Evolutionary conservation across 495 filamentous ascomycete species (phyloP).

Genomic region (Podospora pseudoanserina): DNA sequence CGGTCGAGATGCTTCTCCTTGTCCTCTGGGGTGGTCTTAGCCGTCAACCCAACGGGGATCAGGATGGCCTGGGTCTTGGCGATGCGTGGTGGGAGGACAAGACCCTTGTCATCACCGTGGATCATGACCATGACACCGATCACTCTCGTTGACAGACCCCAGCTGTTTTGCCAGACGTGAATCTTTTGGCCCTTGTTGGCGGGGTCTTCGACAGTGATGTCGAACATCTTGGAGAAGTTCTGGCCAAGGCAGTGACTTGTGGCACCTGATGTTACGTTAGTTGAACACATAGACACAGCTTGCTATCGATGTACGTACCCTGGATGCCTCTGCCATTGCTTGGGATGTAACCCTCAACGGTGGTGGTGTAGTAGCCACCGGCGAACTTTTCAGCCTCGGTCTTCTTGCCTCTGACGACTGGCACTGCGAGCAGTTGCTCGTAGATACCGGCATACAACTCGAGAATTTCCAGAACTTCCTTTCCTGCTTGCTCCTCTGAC

Average conservation of each 20-base stretch:
- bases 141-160: constrained; percentile 92
- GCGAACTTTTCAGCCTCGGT: constrained; percentile 96
- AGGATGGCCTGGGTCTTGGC: constrained; percentile 81
- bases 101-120: constrained; percentile 89
- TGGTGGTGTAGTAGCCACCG: constrained; percentile 91
- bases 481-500: constrained; percentile 66
- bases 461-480: constrained; percentile 88
- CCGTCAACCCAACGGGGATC: constrained; percentile 90
- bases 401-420: constrained; percentile 80
- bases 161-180: constrained; percentile 96
- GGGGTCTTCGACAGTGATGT: constrained; percentile 93
- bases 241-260: constrained; percentile 93
- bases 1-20: constrained; percentile 66
- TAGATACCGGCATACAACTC: constrained; percentile 89
- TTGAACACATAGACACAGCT: not conserved
- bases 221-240: constrained; percentile 98
- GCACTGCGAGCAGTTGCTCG: constrained; percentile 87
- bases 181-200: constrained; percentile 64
- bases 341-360: constrained; percentile 92
- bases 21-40: constrained; percentile 75
- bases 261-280: constrained; percentile 41
- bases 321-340: constrained; percentile 94
- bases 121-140: constrained; percentile 99
- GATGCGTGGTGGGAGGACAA: constrained; percentile 68
- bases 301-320: constrained; percentile 29